phyloP scores from a whole-genome alignment of 2,329 filamentous ascomycete species.

The Ambrosiella cleistominuta region DNA sequence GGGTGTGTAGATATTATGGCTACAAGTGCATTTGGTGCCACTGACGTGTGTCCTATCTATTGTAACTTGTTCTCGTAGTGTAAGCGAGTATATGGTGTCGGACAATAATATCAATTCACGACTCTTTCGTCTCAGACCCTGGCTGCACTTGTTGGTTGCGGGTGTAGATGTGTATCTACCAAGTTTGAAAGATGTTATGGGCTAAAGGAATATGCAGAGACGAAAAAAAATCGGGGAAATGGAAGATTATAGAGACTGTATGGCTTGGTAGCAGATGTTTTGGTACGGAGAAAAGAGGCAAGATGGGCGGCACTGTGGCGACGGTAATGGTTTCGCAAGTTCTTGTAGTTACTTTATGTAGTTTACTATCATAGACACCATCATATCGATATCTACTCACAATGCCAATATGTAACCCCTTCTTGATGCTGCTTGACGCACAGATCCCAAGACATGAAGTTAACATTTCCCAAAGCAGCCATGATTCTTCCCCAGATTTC shows the following conservation, averaged over 20 bases:
- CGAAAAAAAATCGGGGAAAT: not conserved
- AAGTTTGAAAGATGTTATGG: not conserved
- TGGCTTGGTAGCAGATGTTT: not conserved
- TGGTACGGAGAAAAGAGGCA: not conserved
- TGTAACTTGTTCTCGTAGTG: too few species aligned
- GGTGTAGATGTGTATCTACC: not conserved
- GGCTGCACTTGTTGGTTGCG: not conserved
- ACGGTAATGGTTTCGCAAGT: too few species aligned
- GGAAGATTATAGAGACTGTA: not conserved
- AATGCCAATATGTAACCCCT: not conserved
- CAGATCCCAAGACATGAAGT: not conserved
- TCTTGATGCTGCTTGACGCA: not conserved
- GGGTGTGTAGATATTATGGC: too few species aligned
- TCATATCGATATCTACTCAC: not conserved
- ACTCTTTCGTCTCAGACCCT: too few species aligned
- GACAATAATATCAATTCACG: too few species aligned
- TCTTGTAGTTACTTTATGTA: too few species aligned
- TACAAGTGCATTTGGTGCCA: too few species aligned
- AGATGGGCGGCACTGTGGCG: not conserved
- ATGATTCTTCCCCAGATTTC: not conserved
- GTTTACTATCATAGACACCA: too few species aligned
- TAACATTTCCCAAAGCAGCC: not conserved
- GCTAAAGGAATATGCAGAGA: not conserved
- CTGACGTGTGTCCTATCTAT: too few species aligned
- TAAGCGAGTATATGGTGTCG: too few species aligned